Conservation (phyloP, 108 stramenopile species). For the Nitzschia palea region DNA sequence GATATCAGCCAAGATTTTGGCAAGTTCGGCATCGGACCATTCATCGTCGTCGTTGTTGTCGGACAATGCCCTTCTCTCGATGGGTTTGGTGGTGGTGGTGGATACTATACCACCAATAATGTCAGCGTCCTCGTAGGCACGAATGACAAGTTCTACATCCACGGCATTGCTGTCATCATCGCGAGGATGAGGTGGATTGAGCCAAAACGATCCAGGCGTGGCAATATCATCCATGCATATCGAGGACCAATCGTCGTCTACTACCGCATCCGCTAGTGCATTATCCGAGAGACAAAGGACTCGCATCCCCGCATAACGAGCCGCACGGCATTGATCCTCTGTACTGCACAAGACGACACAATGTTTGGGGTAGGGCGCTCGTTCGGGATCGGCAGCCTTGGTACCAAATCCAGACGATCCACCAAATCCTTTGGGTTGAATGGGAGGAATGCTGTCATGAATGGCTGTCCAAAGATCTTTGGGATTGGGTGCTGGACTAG, state of each 20-base stretch:
- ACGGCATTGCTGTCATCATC: conserved; percentile 71
- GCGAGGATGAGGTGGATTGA: conserved; percentile 68
- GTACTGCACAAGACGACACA: conserved; percentile 63
- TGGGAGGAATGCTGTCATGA: conserved; percentile 34
- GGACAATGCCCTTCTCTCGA: neutral
- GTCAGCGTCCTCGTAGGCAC: conserved; percentile 30
- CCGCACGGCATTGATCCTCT: conserved; percentile 50
- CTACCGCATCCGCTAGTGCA: conserved; percentile 21
- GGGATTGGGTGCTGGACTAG: conserved; percentile 55
- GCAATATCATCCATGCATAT: conserved; percentile 73
- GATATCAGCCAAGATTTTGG: conserved; percentile 59
- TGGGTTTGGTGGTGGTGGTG: neutral
- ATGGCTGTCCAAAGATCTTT: conserved; percentile 58
- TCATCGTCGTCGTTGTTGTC: conserved; percentile 24
- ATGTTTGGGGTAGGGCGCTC: conserved; percentile 61
- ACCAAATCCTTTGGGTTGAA: conserved; percentile 81
- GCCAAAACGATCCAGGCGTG: conserved; percentile 82
- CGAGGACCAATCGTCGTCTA: conserved; percentile 38
- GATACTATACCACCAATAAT: conserved; percentile 12
- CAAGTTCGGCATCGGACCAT: conserved; percentile 56
- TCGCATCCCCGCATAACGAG: conserved; percentile 62
- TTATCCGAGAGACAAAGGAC: conserved; percentile 62
- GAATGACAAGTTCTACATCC: conserved; percentile 36
- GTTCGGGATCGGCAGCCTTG: conserved; percentile 62
- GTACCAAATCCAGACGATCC: conserved; percentile 76